phyloP scores from a whole-genome alignment of 2,329 filamentous ascomycete genomes.

The Ceratocystis ficicola region DNA sequence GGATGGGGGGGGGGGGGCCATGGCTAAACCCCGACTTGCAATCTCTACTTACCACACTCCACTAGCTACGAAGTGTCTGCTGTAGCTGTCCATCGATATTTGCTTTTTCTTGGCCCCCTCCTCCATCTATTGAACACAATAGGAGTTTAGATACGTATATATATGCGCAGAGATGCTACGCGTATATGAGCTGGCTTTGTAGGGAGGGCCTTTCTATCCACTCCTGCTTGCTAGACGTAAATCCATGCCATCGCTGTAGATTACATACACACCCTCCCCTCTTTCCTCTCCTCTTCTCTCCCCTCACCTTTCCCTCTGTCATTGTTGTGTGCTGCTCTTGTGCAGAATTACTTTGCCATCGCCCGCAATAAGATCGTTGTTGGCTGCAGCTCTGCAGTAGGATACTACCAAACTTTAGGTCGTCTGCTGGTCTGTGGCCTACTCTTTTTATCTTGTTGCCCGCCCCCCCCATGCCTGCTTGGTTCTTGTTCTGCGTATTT shows the following conservation, averaged over 20 bases:
- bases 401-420: not conserved
- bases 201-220: not conserved
- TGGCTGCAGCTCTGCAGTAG: not conserved
- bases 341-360: not conserved
- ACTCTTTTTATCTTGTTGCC: not conserved
- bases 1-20: no score
- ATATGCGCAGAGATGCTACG: not conserved
- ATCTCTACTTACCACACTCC: not conserved
- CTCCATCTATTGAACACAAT: not conserved
- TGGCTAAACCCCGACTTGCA: not conserved
- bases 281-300: not conserved
- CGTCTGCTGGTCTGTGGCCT: not conserved
- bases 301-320: not conserved
- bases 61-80: not conserved
- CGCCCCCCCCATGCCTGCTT: not conserved
- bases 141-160: not conserved
- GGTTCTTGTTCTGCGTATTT: not conserved
- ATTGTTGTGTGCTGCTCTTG: not conserved
- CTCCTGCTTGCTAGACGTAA: not conserved
- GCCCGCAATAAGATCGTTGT: not conserved
- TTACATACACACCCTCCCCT: no score
- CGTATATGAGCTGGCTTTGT: not conserved
- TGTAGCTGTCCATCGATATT: not conserved
- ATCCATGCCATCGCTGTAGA: no score
- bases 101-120: not conserved